A percentile compares a stretch with the other conserved stretches of the same genome.
Evolutionary conservation across 768 basidiomycete species (phyloP).

Genomic region (Pleurotus sapidus): DNA sequence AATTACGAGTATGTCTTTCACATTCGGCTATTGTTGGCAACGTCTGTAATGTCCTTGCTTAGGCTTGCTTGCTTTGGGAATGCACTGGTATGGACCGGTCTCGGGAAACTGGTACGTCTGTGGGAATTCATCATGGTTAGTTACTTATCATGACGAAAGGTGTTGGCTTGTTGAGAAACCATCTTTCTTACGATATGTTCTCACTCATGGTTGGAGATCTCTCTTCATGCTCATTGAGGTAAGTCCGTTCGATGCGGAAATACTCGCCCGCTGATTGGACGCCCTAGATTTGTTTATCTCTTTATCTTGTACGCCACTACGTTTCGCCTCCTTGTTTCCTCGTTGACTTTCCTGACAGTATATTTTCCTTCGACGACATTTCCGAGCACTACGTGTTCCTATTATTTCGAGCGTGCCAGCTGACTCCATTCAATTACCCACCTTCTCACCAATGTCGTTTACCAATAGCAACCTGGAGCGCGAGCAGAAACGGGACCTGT

Average conservation of each 20-base stretch:
- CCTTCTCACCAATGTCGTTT: neutral
- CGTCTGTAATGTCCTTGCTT: neutral
- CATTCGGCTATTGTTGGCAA: neutral
- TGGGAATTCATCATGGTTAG: neutral
- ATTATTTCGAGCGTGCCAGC: neutral
- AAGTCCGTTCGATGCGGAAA: conserved; percentile 14
- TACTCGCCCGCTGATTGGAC: too few species aligned
- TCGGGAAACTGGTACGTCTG: conserved; percentile 10
- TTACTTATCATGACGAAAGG: neutral
- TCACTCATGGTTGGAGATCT: conserved; percentile 12
- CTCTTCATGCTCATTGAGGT: conserved; percentile 15
- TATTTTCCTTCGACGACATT: neutral
- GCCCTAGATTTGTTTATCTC: neutral
- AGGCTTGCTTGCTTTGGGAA: conserved; percentile 13
- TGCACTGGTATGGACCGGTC: conserved; percentile 11
- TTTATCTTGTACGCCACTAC: neutral
- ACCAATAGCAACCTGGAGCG: neutral
- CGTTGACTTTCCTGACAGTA: neutral
- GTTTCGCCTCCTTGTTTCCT: neutral
- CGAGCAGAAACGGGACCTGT: too few species aligned
- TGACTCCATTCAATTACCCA: neutral
- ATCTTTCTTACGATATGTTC: conserved; percentile 10
- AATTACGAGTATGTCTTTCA: neutral
- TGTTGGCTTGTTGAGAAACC: conserved; percentile 11
- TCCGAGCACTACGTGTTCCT: neutral